phyloP scores from a whole-genome alignment of 78 protist species.

The Dictyostelium brefeldianum region DNA sequence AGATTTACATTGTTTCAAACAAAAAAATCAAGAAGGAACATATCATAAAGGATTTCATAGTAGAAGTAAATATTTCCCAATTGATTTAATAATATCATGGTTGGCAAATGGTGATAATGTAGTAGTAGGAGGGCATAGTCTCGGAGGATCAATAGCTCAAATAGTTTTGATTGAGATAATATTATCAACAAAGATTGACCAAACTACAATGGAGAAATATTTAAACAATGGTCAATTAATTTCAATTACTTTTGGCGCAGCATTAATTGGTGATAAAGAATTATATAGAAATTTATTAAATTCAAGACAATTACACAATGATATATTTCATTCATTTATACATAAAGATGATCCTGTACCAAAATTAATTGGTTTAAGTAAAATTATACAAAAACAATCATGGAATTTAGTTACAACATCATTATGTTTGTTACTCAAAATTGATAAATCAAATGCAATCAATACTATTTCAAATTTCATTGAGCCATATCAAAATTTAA shows the following conservation, averaged over 20 bases:
- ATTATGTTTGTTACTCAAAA: not conserved
- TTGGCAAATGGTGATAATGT: slow-evolving; percentile 5
- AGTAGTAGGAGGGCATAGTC: not conserved
- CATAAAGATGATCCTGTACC: not conserved
- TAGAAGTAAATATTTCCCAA: not conserved
- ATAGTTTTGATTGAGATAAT: not conserved
- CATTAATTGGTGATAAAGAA: not conserved
- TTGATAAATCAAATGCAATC: not conserved
- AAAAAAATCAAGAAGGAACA: not conserved
- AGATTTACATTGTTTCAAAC: not conserved
- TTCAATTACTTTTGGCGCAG: not conserved
- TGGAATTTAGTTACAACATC: not conserved
- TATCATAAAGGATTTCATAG: slow-evolving; percentile 9
- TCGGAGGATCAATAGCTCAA: not conserved
- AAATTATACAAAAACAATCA: not conserved
- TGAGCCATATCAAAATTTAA: not conserved
- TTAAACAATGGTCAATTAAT: not conserved
- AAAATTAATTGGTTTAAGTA: not conserved
- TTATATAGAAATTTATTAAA: not conserved
- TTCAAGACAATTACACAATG: not conserved
- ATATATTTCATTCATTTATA: slow-evolving; percentile 7
- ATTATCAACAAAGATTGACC: not conserved
- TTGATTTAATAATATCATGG: not conserved
- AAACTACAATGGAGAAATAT: not conserved
- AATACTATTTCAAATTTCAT: not conserved